A percentile compares a stretch with the other conserved stretches of the same genome.
Evolutionary conservation across 768 basidiomycete genomes (phyloP).

Genomic region (Amanita exitialis): DNA sequence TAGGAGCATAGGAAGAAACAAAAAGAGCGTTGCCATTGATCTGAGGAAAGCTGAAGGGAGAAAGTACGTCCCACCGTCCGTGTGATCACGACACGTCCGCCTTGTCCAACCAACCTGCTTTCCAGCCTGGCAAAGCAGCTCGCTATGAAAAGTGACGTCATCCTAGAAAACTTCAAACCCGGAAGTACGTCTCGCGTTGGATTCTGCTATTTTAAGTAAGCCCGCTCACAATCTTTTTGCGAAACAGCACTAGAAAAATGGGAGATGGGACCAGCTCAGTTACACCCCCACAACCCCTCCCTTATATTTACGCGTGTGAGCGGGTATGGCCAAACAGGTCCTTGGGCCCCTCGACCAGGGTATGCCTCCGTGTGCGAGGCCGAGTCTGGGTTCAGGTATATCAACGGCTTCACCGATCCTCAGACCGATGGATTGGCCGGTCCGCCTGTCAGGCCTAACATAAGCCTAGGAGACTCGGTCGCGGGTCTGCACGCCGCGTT

Average conservation of each 20-base stretch:
- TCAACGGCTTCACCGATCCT: conserved; percentile 55
- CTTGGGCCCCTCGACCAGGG: conserved; percentile 61
- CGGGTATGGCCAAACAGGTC: conserved; percentile 68
- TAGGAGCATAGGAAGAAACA: conserved; percentile 60
- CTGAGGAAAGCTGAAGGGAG: conserved; percentile 46
- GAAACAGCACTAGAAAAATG: conserved; percentile 57
- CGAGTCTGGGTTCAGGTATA: conserved; percentile 64
- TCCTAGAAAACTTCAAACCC: conserved; percentile 68
- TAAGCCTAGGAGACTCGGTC: conserved; percentile 63
- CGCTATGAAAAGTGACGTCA: conserved; percentile 53
- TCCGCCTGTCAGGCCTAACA: conserved; percentile 61
- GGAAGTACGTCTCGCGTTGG: conserved; percentile 57
- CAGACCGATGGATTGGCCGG: conserved; percentile 43
- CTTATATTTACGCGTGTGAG: conserved; percentile 86
- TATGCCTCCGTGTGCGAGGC: conserved; percentile 73
- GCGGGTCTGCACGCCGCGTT: conserved; percentile 68
- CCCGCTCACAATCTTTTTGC: background rate
- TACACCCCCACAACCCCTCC: conserved; percentile 70
- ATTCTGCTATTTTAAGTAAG: background rate
- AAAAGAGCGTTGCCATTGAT: conserved; percentile 66
- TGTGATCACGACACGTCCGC: background rate
- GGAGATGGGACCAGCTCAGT: conserved; percentile 45
- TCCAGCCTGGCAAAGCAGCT: conserved; percentile 49
- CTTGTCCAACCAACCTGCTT: background rate
- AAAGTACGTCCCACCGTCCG: conserved; percentile 17